These are phyloP conservation scores for Ceratocystis harringtonii DNA, from an alignment of 2,329 filamentous ascomycete species.

Conservation along the genomic window DNA sequence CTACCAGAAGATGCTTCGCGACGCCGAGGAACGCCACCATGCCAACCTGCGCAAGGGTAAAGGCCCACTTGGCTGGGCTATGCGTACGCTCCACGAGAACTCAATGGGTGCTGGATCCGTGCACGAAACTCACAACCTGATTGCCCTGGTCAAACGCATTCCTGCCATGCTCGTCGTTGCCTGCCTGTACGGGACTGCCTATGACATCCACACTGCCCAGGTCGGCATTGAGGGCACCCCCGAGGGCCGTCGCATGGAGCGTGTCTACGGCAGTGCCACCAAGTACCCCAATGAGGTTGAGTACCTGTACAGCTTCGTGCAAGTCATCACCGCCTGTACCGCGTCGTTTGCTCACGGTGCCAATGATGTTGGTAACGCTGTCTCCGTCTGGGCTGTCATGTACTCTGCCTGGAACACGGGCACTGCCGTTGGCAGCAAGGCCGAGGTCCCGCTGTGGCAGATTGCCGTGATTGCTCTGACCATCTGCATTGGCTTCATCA, in stretches of 20 bases:
- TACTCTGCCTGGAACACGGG: conserved; percentile 54
- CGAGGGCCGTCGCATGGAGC: conserved; percentile 55
- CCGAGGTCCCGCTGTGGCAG: conserved; percentile 58
- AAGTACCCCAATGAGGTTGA: conserved; percentile 59
- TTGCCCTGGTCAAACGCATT: conserved; percentile 45
- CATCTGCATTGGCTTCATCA: conserved; percentile 53
- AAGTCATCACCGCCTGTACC: conserved; percentile 53
- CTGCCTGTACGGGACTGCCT: conserved; percentile 59
- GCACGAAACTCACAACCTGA: conserved; percentile 60
- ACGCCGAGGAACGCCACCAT: conserved; percentile 43
- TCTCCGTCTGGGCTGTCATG: conserved; percentile 55
- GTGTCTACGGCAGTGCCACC: conserved; percentile 46
- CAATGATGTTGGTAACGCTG: conserved; percentile 61
- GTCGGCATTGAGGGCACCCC: conserved; percentile 55
- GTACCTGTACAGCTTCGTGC: conserved; percentile 52
- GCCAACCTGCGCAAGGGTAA: conserved; percentile 45
- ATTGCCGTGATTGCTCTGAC: conserved; percentile 50
- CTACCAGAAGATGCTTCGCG: conserved; percentile 47
- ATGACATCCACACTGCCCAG: conserved; percentile 69
- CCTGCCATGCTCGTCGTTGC: conserved; percentile 51
- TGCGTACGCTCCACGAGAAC: conserved; percentile 62
- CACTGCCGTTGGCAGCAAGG: conserved; percentile 43
- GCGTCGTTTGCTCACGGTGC: conserved; percentile 63
- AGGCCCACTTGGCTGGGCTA: conserved; percentile 68
- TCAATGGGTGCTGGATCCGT: conserved; percentile 56